These are phyloP conservation scores for Aureobasidium lini DNA, from an alignment of 2,329 filamentous ascomycete species.

Conservation along the genomic window DNA sequence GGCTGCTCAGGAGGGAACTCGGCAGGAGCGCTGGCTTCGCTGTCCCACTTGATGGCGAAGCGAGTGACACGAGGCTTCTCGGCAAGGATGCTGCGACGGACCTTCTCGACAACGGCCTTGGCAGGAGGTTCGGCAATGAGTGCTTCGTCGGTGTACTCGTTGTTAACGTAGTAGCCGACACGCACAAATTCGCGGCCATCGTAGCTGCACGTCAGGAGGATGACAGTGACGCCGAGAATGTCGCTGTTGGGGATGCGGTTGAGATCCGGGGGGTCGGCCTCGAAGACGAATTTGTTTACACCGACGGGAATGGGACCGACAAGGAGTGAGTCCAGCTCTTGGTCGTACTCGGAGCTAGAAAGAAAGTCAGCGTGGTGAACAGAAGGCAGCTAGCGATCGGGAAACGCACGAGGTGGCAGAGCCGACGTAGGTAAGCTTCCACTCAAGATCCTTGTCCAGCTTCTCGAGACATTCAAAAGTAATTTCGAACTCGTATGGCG, in stretches of 20 bases:
- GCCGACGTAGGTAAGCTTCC: constrained; percentile 98
- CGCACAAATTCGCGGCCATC: constrained; percentile 95
- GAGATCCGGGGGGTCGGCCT: constrained; percentile 86
- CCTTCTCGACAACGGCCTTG: constrained; percentile 87
- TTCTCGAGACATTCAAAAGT: constrained; percentile 96
- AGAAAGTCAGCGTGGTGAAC: not conserved
- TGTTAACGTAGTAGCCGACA: constrained; percentile 99
- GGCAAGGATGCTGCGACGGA: constrained; percentile 83
- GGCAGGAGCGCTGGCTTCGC: constrained; percentile 89
- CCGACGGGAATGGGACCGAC: constrained; percentile 96
- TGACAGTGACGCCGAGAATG: constrained; percentile 93
- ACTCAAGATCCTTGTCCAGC: constrained; percentile 95
- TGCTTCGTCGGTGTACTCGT: constrained; percentile 92
- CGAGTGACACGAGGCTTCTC: constrained; percentile 97
- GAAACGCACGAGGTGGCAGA: constrained; percentile 82
- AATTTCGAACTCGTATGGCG: constrained; percentile 95
- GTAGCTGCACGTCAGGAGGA: constrained; percentile 92
- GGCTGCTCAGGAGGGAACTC: constrained; percentile 97
- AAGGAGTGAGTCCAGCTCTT: constrained; percentile 93
- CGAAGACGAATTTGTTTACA: constrained; percentile 98
- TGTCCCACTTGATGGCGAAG: constrained; percentile 99
- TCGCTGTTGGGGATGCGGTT: constrained; percentile 88
- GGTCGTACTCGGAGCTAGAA: constrained; percentile 83
- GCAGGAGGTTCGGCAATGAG: constrained; percentile 81
- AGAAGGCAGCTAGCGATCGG: constrained; percentile 18